Evolutionary conservation across 495 filamentous ascomycete species (phyloP), one percentile per base, ranked within the genome.

Genomic region (Lichina pygmaea): DNA sequence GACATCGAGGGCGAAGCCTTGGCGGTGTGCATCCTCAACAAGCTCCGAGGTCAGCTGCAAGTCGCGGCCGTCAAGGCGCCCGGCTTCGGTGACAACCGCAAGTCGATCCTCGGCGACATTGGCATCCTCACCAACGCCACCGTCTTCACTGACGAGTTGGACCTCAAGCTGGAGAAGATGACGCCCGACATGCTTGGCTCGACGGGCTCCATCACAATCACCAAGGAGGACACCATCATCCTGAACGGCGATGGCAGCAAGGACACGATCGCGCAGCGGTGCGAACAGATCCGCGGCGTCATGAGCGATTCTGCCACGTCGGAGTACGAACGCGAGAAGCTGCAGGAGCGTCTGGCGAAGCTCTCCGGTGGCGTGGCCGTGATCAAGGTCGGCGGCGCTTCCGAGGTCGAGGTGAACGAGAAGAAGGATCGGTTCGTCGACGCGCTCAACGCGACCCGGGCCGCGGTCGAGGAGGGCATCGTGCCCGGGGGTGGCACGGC

Each of bases 381-480:
- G 63, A 95, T 97, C 72, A 93, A 86, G 71, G 89, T 97, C 52
- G 89, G 89, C 55, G 89, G 89, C 61, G 68, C 85, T 48, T 94
- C 86, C 52, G 89, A 97, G 66, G 86, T 97, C 51, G 89, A 97
- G 69, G 89, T 97, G 49, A 73, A 81, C 51, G 89, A 97, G 75
- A 97, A 97, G 83, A 97, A 97, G 71, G 89, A 97, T 62, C 83
- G 89, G 53, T 92, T 95, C 52, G 86, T 95, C 44, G 89, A 97
- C 63, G 89, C 89, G 43, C 72, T 97, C 47, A 97, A 97, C 63
- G 89, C 89, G 54, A 97, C 91, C 52, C 89, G 89, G 55, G 89
- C 89, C 54, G 89, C 89, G 52, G 89, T 97, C 52, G 89, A 97
- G 71, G 83, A 94, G 62, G 89, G 89, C 66, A 97, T 97, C 62